A percentile compares a stretch with the other conserved stretches of the same genome.
These are phyloP conservation scores for Camelina sativa DNA, from an alignment of 345 rosid species.

Conservation along the genomic window DNA sequence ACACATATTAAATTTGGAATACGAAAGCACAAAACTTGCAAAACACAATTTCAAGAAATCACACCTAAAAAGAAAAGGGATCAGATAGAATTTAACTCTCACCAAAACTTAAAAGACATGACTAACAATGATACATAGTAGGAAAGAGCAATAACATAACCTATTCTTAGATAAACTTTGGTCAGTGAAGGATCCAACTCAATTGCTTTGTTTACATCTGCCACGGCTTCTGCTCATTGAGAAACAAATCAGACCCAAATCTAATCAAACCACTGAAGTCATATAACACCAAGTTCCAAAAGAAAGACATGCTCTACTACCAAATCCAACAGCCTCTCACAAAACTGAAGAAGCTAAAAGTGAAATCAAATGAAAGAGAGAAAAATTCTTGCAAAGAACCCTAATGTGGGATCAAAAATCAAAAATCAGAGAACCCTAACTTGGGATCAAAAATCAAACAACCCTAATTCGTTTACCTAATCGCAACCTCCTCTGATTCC, in stretches of 20 bases:
- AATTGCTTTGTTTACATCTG: constrained; percentile 79
- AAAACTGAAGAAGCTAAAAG: constrained; percentile 27
- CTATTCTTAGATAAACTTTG: constrained; percentile 85
- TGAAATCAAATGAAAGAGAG: constrained; percentile 13
- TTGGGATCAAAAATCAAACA: too few relatives aligned
- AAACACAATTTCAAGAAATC: too few relatives aligned
- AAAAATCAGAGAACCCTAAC: too few relatives aligned
- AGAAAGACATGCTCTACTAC: background rate
- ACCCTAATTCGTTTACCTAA: too few relatives aligned
- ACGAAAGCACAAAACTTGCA: too few relatives aligned
- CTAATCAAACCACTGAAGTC: background rate
- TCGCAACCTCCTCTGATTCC: too few relatives aligned
- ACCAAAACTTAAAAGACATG: too few relatives aligned
- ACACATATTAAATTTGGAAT: too few relatives aligned
- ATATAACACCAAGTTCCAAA: background rate
- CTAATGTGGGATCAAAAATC: too few relatives aligned
- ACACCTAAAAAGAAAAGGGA: background rate
- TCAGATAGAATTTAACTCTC: too few relatives aligned
- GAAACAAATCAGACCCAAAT: constrained; percentile 21
- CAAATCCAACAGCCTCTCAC: background rate
- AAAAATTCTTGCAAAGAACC: background rate
- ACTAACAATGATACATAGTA: background rate
- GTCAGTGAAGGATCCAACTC: constrained; percentile 70
- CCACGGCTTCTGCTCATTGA: constrained; percentile 72
- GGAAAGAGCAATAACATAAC: constrained; percentile 46